Conservation (phyloP, 441 rosid genomes). For the Dalechampia spathulata region DNA sequence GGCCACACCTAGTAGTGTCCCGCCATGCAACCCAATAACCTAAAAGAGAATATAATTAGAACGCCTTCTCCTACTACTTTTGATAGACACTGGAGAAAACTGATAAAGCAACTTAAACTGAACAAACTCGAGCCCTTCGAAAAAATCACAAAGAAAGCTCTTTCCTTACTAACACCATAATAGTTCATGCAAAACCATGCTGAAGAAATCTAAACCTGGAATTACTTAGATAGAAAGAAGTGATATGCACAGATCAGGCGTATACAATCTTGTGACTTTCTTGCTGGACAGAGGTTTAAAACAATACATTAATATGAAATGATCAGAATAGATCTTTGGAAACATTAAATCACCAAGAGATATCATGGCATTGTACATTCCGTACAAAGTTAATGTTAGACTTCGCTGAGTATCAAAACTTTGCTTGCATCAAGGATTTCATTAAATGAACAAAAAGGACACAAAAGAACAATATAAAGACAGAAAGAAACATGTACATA, state of each 20-base stretch:
- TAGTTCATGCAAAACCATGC: slow-evolving; percentile 5
- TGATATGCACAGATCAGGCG: neutral
- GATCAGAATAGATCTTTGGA: neutral
- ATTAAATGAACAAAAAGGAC: neutral
- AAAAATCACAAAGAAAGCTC: neutral
- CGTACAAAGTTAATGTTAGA: neutral
- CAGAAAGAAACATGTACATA: neutral
- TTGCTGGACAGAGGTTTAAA: neutral
- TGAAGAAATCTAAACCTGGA: neutral
- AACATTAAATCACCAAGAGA: neutral
- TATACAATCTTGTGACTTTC: neutral
- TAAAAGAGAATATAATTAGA: slow-evolving; percentile 22
- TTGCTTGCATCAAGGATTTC: neutral
- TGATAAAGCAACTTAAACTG: neutral
- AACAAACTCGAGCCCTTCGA: neutral
- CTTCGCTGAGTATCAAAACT: neutral
- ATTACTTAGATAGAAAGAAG: neutral
- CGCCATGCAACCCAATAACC: slow-evolving; percentile 95
- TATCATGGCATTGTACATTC: neutral
- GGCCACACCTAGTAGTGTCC: slow-evolving; percentile 94
- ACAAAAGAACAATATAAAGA: neutral
- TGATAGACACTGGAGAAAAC: neutral
- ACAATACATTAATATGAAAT: no score
- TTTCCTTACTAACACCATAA: neutral
- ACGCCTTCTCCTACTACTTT: slow-evolving; percentile 2